These are phyloP conservation scores for Lactuca saligna DNA, from an alignment of 129 eudicot species.

Conservation along the genomic window DNA sequence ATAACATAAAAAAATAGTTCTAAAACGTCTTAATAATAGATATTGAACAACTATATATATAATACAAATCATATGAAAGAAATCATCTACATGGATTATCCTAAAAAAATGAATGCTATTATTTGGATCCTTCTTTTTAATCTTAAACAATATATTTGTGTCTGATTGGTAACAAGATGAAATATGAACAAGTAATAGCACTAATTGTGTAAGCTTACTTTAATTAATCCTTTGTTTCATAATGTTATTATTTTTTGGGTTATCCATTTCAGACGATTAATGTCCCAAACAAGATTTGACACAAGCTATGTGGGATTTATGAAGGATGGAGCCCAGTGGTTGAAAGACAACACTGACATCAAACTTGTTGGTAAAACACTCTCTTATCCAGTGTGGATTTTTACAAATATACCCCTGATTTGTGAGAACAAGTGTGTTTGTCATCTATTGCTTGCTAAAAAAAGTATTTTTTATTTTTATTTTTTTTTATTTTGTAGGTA, in stretches of 20 bases:
- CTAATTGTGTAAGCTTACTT: no score
- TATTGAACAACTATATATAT: no score
- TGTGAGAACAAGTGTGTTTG: background rate
- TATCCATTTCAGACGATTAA: constrained; percentile 39
- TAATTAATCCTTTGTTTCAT: background rate
- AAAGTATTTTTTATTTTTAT: no score
- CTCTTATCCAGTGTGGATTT: background rate
- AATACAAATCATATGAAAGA: no score
- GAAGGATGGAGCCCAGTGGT: constrained; percentile 61
- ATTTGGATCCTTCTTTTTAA: no score
- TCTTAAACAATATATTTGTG: no score
- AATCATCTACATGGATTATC: no score
- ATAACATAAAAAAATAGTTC: no score
- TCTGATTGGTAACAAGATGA: no score
- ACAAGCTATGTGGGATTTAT: constrained; percentile 60
- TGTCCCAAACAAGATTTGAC: constrained; percentile 48
- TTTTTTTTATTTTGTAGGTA: constrained; percentile 49
- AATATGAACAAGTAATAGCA: no score
- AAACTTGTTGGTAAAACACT: constrained; percentile 60
- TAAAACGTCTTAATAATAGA: no score
- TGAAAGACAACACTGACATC: constrained; percentile 69
- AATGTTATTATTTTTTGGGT: background rate
- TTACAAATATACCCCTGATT: background rate
- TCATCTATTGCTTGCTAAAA: background rate
- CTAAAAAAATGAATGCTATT: no score